phyloP scores from a whole-genome alignment of 2,329 filamentous ascomycete genomes.

The Cercospora sesami region DNA sequence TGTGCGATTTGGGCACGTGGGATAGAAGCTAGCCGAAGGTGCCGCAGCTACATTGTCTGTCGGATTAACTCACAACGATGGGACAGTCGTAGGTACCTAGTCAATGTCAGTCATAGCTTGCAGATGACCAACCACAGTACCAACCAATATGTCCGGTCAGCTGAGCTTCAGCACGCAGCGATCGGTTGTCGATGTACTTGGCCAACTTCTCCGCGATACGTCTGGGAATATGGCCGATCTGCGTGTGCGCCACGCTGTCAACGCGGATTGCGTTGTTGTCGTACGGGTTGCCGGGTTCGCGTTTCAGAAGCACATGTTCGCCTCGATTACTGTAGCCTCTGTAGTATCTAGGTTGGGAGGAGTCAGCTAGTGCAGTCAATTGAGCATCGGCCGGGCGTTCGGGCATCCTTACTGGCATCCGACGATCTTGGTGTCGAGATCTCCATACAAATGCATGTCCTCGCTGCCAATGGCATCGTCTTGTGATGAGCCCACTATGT shows the following conservation, averaged over 20 bases:
- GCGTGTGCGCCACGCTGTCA: conserved; percentile 70
- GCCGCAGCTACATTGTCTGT: neutral
- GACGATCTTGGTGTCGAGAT: conserved; percentile 58
- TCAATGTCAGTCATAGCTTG: neutral
- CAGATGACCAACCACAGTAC: neutral
- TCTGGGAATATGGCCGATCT: conserved; percentile 77
- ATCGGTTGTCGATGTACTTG: conserved; percentile 63
- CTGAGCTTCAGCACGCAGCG: conserved; percentile 66
- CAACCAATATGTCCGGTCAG: conserved; percentile 65
- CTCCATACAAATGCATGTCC: conserved; percentile 37
- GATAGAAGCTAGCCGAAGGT: too few relatives aligned
- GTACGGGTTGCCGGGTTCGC: conserved; percentile 65
- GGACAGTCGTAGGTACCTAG: conserved; percentile 65
- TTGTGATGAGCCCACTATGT: conserved; percentile 36
- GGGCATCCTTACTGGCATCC: conserved; percentile 43
- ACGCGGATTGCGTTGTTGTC: conserved; percentile 77
- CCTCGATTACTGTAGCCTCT: conserved; percentile 54
- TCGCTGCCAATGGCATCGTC: conserved; percentile 34
- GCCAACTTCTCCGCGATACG: conserved; percentile 69
- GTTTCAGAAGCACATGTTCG: conserved; percentile 62
- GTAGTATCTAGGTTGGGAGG: neutral
- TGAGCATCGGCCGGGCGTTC: too few relatives aligned
- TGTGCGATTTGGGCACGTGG: neutral
- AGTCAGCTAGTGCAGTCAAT: neutral
- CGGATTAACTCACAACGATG: conserved; percentile 52